Base-by-base conservation (phyloP, 2,329 filamentous ascomycete species). In the Penicillium decumbens region DNA sequence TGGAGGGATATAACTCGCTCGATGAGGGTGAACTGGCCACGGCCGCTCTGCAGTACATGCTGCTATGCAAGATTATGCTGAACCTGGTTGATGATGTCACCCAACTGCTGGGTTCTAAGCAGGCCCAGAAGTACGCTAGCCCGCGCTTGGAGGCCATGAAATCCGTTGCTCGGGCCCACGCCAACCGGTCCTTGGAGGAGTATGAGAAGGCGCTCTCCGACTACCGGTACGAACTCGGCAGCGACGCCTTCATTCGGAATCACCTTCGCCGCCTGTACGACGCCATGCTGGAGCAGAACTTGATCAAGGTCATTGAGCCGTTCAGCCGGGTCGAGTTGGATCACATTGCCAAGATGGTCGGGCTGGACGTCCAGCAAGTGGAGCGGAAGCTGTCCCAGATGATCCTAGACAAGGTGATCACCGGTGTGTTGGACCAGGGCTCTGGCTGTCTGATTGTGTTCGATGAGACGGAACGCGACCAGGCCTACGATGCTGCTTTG, bases 41-140 rank as follows among this genome's bases (percentile, higher is more conserved):
- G n/a, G 89, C 92, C 10, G 90, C 93, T 9, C 79, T 98, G 58
- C 93, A 98, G 77, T 98, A 98, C 79, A 98, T 98, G 93, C 82
- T 98, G 47, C 84, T 98, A 30, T 97, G 93, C 84, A 98, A 98
- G 79, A 93, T 98, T 72, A 98, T 98, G 95, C 81, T 98, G 62
- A 98, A 98, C 75, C 80, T 95, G 35, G 89, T 84, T 59, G 91
- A 97, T 77, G 95, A 98, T 71, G 92, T 98, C 70, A 95, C 92
- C 75, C 84, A 87, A 67, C 82, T 98, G 60, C 89, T 98, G 83
- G 83, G 87, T 27, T 95, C 89, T 47, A 98, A 98, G 80, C 91
- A 96, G 72, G 93, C 95, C 33, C 83, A 95, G 67, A 93, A 95
- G 74, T 97, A 98, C 69, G 91, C 91, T 28, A 90, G 92, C 63